Evolutionary conservation across 2,329 filamentous ascomycete species (phyloP).

Genomic region (Lachnellula willkommii): DNA sequence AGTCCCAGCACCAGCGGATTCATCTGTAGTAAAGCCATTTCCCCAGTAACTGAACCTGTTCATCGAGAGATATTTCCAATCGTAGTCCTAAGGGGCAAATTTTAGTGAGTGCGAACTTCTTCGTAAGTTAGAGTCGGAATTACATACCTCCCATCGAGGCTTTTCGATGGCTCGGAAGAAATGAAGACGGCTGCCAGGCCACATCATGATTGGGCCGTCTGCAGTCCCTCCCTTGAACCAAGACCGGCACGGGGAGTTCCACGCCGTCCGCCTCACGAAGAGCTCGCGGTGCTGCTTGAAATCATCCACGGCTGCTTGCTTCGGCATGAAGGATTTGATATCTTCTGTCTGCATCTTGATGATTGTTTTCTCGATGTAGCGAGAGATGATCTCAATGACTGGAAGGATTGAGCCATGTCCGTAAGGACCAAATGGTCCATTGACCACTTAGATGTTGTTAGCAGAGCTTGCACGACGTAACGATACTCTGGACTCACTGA

Average conservation of each 20-base stretch:
- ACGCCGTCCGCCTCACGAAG: not conserved
- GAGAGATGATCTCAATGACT: not conserved
- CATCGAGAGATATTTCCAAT: not conserved
- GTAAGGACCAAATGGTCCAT: not conserved
- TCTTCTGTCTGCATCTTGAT: conserved; percentile 38
- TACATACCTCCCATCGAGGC: not conserved
- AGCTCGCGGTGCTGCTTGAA: conserved; percentile 42
- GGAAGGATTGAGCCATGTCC: not conserved
- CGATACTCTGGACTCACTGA: not conserved
- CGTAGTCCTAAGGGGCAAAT: not conserved
- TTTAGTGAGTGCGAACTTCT: too few species aligned
- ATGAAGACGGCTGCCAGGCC: not conserved
- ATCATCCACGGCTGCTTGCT: conserved; percentile 29
- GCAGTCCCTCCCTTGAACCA: not conserved
- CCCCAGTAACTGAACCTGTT: not conserved
- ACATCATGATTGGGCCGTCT: not conserved
- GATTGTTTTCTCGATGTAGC: conserved; percentile 2
- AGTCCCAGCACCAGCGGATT: not conserved
- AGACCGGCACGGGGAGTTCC: not conserved
- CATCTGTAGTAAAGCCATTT: not conserved
- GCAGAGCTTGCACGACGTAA: too few species aligned
- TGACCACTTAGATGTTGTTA: not conserved
- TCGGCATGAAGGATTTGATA: conserved; percentile 42
- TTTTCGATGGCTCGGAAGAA: not conserved
- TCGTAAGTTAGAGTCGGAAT: too few species aligned